Conservation (phyloP, 139 green algal species). For the Chlorella sp. region DNA sequence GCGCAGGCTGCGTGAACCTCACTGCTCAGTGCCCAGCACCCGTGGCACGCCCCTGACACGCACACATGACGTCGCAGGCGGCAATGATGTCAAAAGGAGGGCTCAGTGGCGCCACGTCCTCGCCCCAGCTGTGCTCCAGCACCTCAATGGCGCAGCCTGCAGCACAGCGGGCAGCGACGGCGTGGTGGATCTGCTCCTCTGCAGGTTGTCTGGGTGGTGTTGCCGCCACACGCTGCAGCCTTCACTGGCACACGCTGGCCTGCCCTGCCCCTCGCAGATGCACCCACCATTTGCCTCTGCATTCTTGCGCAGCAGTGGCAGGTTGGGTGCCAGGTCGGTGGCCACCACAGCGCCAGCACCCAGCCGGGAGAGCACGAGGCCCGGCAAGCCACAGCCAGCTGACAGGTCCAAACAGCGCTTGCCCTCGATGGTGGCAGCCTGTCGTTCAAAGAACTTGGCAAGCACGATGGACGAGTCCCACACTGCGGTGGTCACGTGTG, state of each 20-base stretch:
- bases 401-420: slow-evolving; percentile 67
- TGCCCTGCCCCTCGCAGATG: too few species aligned
- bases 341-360: slow-evolving; percentile 53
- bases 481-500: slow-evolving; percentile 34
- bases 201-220: too few species aligned
- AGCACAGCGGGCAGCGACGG: not conserved
- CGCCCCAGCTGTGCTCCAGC: slow-evolving; percentile 22
- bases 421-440: slow-evolving; percentile 8
- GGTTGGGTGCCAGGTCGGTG: slow-evolving; percentile 71
- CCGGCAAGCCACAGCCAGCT: slow-evolving; percentile 74
- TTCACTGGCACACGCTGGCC: too few species aligned
- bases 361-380: slow-evolving; percentile 55
- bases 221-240: too few species aligned
- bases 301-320: slow-evolving; percentile 68
- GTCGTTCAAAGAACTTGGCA: slow-evolving; percentile 62
- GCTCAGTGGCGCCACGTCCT: not conserved
- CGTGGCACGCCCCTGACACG: not conserved
- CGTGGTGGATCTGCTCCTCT: too few species aligned
- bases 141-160: slow-evolving; percentile 20
- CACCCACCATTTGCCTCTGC: slow-evolving; percentile 59
- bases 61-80: slow-evolving; percentile 17
- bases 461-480: slow-evolving; percentile 81
- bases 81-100: not conserved
- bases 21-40: not conserved
- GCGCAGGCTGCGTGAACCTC: not conserved